Evolutionary conservation across 2,329 filamentous ascomycete species (phyloP).

Genomic region (Chalara sp.): DNA sequence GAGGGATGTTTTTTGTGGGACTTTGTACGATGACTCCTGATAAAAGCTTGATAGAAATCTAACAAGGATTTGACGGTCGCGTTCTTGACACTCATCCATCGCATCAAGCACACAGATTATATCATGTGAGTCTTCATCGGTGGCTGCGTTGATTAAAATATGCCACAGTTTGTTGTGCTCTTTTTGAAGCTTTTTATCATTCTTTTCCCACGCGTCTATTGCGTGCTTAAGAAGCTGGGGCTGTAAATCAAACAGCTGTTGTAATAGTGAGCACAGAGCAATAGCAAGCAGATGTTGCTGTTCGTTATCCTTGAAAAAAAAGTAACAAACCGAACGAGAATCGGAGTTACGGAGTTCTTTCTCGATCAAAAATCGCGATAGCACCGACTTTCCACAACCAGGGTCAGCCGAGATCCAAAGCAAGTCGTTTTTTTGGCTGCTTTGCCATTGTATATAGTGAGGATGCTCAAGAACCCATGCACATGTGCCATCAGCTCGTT

Average conservation of each 20-base stretch:
- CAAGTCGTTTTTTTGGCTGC: constrained; percentile 16
- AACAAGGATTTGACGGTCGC: constrained; percentile 20
- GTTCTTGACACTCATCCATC: constrained; percentile 31
- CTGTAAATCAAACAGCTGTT: not conserved
- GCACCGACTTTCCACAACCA: constrained; percentile 32
- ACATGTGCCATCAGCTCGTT: constrained; percentile 11
- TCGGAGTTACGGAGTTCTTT: constrained; percentile 14
- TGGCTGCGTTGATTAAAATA: constrained; percentile 24
- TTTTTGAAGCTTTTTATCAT: constrained; percentile 21
- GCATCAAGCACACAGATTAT: constrained; percentile 33
- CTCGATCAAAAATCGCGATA: constrained; percentile 29
- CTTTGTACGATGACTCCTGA: not conserved
- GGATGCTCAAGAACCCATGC: constrained; percentile 27
- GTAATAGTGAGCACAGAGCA: not conserved
- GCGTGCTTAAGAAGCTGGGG: constrained; percentile 19
- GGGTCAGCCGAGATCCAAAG: constrained; percentile 32
- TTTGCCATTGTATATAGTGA: constrained; percentile 25
- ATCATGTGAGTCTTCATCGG: constrained; percentile 22
- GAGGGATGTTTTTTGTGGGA: constrained; percentile 4
- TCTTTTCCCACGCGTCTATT: constrained; percentile 11
- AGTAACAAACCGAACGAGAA: constrained; percentile 30
- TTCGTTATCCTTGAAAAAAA: constrained; percentile 31
- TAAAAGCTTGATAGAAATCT: not conserved
- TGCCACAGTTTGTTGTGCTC: constrained; percentile 28
- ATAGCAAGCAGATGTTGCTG: not conserved